Evolutionary conservation across 2,329 filamentous ascomycete genomes (phyloP).

Genomic region (Talaromyces pinophilus): DNA sequence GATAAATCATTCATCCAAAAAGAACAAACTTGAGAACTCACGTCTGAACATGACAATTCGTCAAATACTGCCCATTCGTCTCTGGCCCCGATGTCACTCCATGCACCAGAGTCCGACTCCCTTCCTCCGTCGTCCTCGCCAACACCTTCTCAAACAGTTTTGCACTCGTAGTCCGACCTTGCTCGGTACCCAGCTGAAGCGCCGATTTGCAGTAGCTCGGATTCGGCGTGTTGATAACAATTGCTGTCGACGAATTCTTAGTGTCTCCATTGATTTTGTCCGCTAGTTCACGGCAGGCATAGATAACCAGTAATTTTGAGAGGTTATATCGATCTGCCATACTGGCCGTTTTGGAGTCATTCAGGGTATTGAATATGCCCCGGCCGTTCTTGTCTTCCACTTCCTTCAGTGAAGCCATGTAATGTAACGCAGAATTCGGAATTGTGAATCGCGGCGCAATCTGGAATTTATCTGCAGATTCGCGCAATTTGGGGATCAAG

Average conservation of each 20-base stretch:
- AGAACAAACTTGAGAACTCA: background rate
- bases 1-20: background rate
- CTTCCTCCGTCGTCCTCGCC: constrained; percentile 27
- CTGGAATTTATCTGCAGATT: constrained; percentile 23
- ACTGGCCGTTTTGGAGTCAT: constrained; percentile 24
- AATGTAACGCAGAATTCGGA: constrained; percentile 27
- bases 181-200: constrained; percentile 26
- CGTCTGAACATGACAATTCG: constrained; percentile 27
- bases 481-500: constrained; percentile 27
- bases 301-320: constrained; percentile 28
- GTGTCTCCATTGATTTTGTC: background rate
- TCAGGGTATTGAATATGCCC: constrained; percentile 25
- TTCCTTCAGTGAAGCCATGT: constrained; percentile 24
- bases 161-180: background rate
- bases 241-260: constrained; percentile 15
- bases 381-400: constrained; percentile 18
- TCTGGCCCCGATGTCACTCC: constrained; percentile 25
- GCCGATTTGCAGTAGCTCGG: constrained; percentile 47
- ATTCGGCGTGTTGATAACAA: constrained; percentile 46
- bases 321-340: constrained; percentile 26
- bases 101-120: constrained; percentile 28
- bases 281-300: constrained; percentile 26
- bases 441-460: constrained; percentile 26
- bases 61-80: constrained; percentile 27
- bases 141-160: constrained; percentile 24